These are phyloP conservation scores for Coelastrella sp. DNA, from an alignment of 139 green algal species.

Conservation along the genomic window DNA sequence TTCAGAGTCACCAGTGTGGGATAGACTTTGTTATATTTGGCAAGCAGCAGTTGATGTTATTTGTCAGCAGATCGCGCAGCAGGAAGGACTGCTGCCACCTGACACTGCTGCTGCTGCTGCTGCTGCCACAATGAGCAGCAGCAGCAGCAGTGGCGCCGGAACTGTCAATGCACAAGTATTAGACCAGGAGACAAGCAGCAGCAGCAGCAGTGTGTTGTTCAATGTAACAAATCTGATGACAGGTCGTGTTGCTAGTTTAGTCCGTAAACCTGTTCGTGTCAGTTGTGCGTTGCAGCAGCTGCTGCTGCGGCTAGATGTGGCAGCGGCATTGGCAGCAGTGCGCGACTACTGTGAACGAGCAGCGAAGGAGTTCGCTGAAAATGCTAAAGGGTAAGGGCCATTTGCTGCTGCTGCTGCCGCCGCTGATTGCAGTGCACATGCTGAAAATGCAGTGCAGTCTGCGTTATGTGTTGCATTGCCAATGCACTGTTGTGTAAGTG, in stretches of 20 bases:
- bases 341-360: conserved; percentile 73
- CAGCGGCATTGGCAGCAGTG: conserved; percentile 66
- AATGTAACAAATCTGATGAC: conserved; percentile 62
- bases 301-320: conserved; percentile 62
- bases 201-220: neutral
- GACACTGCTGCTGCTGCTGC: neutral
- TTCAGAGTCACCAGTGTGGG: neutral
- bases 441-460: too few relatives aligned
- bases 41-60: conserved; percentile 30
- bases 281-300: conserved; percentile 51
- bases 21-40: conserved; percentile 6
- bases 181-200: neutral
- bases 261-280: conserved; percentile 77
- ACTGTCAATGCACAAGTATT: neutral
- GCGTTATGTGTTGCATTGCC: neutral
- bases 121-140: neutral
- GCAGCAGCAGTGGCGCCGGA: neutral
- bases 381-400: conserved; percentile 46
- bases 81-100: neutral
- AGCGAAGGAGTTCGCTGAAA: conserved; percentile 69
- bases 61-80: neutral
- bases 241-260: conserved; percentile 59
- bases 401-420: neutral
- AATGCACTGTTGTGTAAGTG: too few relatives aligned
- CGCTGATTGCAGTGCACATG: neutral